Base-by-base conservation (phyloP, 495 filamentous ascomycete species). In the Lasiosphaeria ovina region DNA sequence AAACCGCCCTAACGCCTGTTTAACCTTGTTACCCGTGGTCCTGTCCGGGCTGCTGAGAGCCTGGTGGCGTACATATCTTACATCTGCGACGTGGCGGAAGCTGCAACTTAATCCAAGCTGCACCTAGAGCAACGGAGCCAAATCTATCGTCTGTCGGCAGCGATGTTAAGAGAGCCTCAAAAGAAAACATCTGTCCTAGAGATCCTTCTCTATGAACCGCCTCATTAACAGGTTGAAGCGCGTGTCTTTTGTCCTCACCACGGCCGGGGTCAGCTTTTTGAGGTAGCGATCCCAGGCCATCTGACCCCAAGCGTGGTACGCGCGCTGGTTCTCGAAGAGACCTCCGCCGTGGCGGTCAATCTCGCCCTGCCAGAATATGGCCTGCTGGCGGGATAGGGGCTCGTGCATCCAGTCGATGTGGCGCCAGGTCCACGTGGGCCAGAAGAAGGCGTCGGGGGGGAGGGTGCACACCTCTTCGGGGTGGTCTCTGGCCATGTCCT, bases 391-490 rank as follows among this genome's bases (percentile, higher is more conserved):
- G 32, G 62, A 68, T 6, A 81, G 63, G 33, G 61, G 62, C 53
- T 74, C 59, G 55, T 81, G 76, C 78, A 81, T 81, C 61, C 74
- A 81, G 47, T 75, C 68, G 50, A 79, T 67, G 59, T 79, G 74
- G 44, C 66, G 60, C 64, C 72, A 76, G 0, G 78, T 79, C 78
- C 78, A 81, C 4, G 76, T 79, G 6, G 78, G 78, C 78, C 78
- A 81, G 64, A 78, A 79, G 65, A 81, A 81, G 33, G 70, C 69
- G 34, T 72, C 67, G 5, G 78, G 77, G 0, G 78, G 66, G 16
- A 81, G 55, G 10, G 71, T 55, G 68, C 78, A 81, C 32, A 79
- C 69, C 40, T 79, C 76, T 12, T 71, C 59, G 0, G 71, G 72
- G 48, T 76, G 67, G 10, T 64, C 54, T 12, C 66, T 48, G 56